Percentiles rank a stretch among this genome's conserved stretches.
These are phyloP conservation scores for Aplosporella prunicola DNA, from an alignment of 2,329 filamentous ascomycete genomes.

Conservation along the genomic window DNA sequence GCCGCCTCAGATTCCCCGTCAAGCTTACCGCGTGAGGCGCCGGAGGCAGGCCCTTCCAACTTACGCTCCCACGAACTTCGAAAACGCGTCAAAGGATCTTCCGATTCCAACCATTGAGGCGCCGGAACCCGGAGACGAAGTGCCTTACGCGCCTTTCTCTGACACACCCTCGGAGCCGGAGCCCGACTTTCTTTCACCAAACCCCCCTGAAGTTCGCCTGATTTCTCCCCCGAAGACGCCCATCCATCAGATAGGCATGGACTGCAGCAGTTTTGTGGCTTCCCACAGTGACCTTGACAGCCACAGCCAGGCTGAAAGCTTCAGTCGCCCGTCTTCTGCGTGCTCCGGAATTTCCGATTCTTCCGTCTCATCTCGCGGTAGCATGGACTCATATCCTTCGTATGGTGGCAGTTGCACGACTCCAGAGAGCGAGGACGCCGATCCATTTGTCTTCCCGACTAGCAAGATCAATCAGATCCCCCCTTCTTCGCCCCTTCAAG, in stretches of 20 bases:
- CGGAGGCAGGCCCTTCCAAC: constrained; percentile 29
- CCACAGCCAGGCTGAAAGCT: constrained; percentile 31
- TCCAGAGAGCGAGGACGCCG: constrained; percentile 48
- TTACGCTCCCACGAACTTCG: constrained; percentile 16
- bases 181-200: constrained; percentile 35
- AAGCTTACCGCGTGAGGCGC: constrained; percentile 40
- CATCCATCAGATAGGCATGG: constrained; percentile 29
- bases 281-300: constrained; percentile 25
- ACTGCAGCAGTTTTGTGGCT: constrained; percentile 19
- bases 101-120: constrained; percentile 43
- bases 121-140: constrained; percentile 27
- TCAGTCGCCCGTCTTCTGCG: constrained; percentile 48
- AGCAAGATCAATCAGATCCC: constrained; percentile 20
- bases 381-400: constrained; percentile 47
- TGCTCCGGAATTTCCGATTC: constrained; percentile 53
- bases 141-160: constrained; percentile 11
- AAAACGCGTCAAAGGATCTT: constrained; percentile 19
- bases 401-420: constrained; percentile 52
- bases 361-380: constrained; percentile 51
- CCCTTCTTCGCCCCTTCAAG: constrained; percentile 23
- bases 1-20: constrained; percentile 37
- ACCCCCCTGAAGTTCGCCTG: constrained; percentile 26
- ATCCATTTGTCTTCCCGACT: constrained; percentile 44
- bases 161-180: constrained; percentile 22
- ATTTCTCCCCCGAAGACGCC: constrained; percentile 43